These are phyloP conservation scores for Furcasterigmium sp. DNA, from an alignment of 2,329 filamentous ascomycete species.

Conservation along the genomic window DNA sequence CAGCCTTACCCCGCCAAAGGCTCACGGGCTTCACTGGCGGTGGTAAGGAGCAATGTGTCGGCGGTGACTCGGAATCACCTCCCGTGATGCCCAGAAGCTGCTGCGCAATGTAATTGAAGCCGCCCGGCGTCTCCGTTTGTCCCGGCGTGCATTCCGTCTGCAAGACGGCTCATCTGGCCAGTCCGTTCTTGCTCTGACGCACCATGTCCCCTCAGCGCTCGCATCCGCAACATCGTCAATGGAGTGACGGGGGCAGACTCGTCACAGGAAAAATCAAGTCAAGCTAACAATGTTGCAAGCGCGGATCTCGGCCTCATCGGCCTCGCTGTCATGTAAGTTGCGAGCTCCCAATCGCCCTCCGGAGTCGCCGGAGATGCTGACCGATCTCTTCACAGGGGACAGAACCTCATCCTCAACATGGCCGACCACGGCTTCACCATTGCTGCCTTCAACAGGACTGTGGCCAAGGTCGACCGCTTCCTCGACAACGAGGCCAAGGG, in stretches of 20 bases:
- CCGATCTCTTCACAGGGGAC: constrained; percentile 43
- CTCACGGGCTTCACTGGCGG: no score
- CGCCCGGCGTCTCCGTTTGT: constrained; percentile 8
- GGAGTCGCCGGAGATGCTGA: constrained; percentile 10
- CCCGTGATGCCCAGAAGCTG: no score
- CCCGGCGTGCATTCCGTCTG: constrained; percentile 10
- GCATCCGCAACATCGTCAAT: constrained; percentile 58
- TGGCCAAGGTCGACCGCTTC: constrained; percentile 96
- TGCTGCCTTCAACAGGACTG: constrained; percentile 97
- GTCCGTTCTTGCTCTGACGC: constrained; percentile 22
- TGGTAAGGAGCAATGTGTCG: no score
- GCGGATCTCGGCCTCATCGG: constrained; percentile 90
- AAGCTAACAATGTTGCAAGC: constrained; percentile 58
- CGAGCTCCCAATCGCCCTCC: neutral
- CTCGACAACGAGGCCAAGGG: constrained; percentile 87
- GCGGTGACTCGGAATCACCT: no score
- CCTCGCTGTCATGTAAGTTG: constrained; percentile 78
- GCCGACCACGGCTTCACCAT: constrained; percentile 93
- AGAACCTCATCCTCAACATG: constrained; percentile 87
- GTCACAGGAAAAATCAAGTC: constrained; percentile 22
- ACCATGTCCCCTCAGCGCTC: constrained; percentile 49
- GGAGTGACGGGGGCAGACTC: constrained; percentile 18
- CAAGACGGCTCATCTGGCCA: constrained; percentile 13
- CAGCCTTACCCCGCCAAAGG: constrained; percentile 7
- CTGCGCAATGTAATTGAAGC: no score